These are phyloP conservation scores for Pugionium dolabratum DNA, from an alignment of 345 rosid species.

Conservation along the genomic window DNA sequence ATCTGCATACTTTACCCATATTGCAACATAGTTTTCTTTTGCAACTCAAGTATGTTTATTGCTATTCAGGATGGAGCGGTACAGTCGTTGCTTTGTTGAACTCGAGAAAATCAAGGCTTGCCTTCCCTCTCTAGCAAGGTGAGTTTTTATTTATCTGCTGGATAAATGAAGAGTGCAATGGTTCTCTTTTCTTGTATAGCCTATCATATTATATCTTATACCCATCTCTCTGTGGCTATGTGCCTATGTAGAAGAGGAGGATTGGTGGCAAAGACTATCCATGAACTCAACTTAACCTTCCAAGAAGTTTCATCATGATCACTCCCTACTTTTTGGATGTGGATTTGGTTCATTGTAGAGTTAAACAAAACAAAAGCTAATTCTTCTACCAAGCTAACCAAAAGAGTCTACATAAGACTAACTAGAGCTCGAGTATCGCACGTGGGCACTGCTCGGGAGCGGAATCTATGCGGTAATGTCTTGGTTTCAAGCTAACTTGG, in stretches of 20 bases:
- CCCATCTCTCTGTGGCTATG: slow-evolving; percentile 20
- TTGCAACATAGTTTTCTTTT: background rate
- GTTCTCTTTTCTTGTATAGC: background rate
- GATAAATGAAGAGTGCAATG: background rate
- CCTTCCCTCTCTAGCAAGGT: slow-evolving; percentile 66
- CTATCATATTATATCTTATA: slow-evolving; percentile 11
- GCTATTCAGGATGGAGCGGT: slow-evolving; percentile 73
- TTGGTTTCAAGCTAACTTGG: slow-evolving; percentile 24
- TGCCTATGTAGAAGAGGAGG: slow-evolving; percentile 71
- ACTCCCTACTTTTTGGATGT: slow-evolving; percentile 11
- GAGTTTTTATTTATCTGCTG: slow-evolving; percentile 12
- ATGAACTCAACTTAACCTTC: slow-evolving; percentile 75
- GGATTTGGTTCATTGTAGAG: slow-evolving; percentile 9
- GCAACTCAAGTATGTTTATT: slow-evolving; percentile 13
- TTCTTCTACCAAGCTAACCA: slow-evolving; percentile 37
- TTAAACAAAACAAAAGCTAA: slow-evolving; percentile 31
- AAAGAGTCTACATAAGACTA: slow-evolving; percentile 33
- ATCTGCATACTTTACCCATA: background rate
- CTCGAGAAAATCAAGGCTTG: slow-evolving; percentile 79
- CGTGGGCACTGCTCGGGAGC: slow-evolving; percentile 10
- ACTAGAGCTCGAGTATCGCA: slow-evolving; percentile 24
- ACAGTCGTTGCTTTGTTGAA: slow-evolving; percentile 80
- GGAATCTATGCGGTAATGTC: slow-evolving; percentile 5
- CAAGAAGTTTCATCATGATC: slow-evolving; percentile 64
- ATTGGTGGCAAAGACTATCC: slow-evolving; percentile 71